Base-by-base conservation (phyloP, 2,329 filamentous ascomycete species). In the Pyrenochaeta sp. region DNA sequence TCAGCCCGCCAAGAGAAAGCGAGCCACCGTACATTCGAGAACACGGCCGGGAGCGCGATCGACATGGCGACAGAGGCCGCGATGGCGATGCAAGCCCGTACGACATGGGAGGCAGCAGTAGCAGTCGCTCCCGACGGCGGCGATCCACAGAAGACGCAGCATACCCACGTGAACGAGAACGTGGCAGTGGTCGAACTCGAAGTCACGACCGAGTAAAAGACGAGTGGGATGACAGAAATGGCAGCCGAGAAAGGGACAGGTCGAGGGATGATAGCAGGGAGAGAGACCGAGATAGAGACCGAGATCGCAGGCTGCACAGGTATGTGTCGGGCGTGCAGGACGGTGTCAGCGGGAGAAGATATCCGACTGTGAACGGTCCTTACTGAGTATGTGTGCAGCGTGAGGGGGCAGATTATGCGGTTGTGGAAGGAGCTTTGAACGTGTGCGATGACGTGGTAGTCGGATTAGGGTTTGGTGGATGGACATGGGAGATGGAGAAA, bases 281-380 rank as follows among this genome's bases (percentile, higher is more conserved):
- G 13, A 54, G 51, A 39, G 68, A 71, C 7, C 48, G 67, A 9
- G 59, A 69, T 7, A 45, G 36, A 36, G 50, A 61, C 10, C 12
- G 58, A 9, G 56, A 61, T 50, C 59, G 65, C 19, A 66, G 66
- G 27, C 59, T 60, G 56, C 72, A 75, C 52, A 66, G 74, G 61
- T 76, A 77, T 71, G 72, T 76, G 50, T 51, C 62, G 25, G 70
- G 73, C 9, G 71, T 75, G 50, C 67, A 74, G 58, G 71, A 75
- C 50, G 74, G 74, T n/a, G 73, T 74, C 24, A 65, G 69, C 43
- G 74, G 75, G 42, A 50, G 73, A 24, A 64, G 68, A 56, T 75
- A 75, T 66, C 72, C 74, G 42, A 67, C 73, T 50, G 52, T 50
- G 13, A 64, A 54, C 55, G 56, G 52, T 32, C 55, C 59, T 56